Base-by-base conservation (phyloP, 352 stramenopile species). In the Phytophthora vignae region DNA sequence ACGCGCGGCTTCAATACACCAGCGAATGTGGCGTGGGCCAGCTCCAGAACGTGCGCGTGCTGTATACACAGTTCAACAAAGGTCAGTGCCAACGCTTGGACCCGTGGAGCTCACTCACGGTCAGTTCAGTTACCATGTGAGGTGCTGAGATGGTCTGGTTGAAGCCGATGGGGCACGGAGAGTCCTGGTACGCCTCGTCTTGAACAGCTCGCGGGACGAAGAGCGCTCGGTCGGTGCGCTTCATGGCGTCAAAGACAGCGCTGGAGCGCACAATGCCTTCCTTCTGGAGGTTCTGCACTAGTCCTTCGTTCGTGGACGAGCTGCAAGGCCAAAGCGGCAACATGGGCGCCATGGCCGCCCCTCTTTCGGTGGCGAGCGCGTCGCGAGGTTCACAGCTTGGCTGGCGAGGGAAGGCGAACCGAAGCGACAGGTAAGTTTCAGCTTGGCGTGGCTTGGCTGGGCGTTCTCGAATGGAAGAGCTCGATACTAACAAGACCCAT, bases 71-170 rank as follows among this genome's bases (percentile, higher is more conserved):
- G 12, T 11, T 44, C 17, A n/a, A 40, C 19, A 49, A 1, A 36
- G 55, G 8, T 52, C 44, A 52, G 25, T 17, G 44, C 25, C 25
- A 52, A 25, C n/a, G n/a, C 25, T 52, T 25, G 44, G n/a, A 25
- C 12, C 15, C 10, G 14, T 25, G 44, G n/a, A 27, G 17, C 14
- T 48, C 17, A 3, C 22, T 27, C 22, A 27, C 22, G 22, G 22
- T 27, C 22, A 27, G 22, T 27, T 27, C 22, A 27, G 2, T 59
- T 65, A 66, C 55, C 90, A 97, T 97, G 70, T 97, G 91, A 9
- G 91, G 91, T 1, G 91, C 91, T 19, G 89, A 97, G 62, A 97
- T 97, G 54, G 91, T 97, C 62, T 93, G 87, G 56, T 81, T 87
- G 67, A 82, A 92, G 19, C 91, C 91, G 63, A 97, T 95, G 10